A percentile compares a stretch with the other conserved stretches of the same genome.
These are phyloP conservation scores for Mycena sanguinolenta DNA, from an alignment of 768 basidiomycete genomes.

Conservation along the genomic window DNA sequence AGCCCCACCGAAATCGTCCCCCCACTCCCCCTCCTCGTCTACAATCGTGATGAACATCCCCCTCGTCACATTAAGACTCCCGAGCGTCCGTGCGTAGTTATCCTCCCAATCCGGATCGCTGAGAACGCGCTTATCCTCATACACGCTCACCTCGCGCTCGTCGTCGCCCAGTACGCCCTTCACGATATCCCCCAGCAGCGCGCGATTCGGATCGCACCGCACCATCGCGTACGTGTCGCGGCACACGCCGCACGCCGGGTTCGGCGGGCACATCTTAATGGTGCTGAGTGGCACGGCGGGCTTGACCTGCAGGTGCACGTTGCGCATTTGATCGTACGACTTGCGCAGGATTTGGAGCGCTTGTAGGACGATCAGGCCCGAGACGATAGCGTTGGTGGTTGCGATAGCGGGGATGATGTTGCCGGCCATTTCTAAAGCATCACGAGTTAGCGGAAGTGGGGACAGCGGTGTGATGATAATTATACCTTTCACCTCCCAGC, in stretches of 20 bases:
- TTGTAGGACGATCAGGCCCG: conserved; percentile 94
- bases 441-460: neutral
- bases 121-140: conserved; percentile 88
- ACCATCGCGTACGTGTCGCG: conserved; percentile 85
- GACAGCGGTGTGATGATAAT: neutral
- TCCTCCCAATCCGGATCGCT: conserved; percentile 96
- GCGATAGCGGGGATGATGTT: conserved; percentile 99
- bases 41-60: conserved; percentile 92
- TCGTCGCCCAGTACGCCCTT: conserved; percentile 73
- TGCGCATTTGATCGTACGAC: conserved; percentile 71
- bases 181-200: conserved; percentile 81
- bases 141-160: conserved; percentile 79
- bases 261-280: conserved; percentile 76
- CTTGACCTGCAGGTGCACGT: conserved; percentile 85
- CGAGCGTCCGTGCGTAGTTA: conserved; percentile 84
- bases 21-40: conserved; percentile 87
- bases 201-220: conserved; percentile 77
- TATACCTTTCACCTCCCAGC: conserved; percentile 96
- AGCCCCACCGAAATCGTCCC: conserved; percentile 80
- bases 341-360: conserved; percentile 86
- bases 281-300: conserved; percentile 83
- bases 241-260: conserved; percentile 86
- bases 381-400: conserved; percentile 97
- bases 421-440: conserved; percentile 93
- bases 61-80: conserved; percentile 80